Base-by-base conservation (phyloP, 192 early-diverging fungal species). In the Obelidium mucronatum region DNA sequence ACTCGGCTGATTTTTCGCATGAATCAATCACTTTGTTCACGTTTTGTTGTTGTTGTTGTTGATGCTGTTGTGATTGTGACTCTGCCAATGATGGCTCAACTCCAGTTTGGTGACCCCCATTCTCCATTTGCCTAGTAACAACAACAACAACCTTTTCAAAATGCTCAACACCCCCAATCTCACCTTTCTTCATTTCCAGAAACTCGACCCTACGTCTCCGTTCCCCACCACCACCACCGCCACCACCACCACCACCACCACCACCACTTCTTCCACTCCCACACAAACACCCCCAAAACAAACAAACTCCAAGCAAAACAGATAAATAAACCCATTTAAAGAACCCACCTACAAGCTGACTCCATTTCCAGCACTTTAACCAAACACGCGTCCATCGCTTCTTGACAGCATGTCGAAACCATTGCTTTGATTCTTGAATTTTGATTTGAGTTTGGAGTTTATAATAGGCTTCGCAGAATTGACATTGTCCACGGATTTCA, bases 381-480 rank as follows among this genome's bases (percentile, higher is more conserved):
- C 69, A 72, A 8, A 72, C 19, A 6, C 33, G 22, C 17, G 19
- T 42, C 30, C 40, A 8, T 5, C 24, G 42, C 22, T n/a, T 17
- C 37, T 31, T 54, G 54, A 8, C 8, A 22, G 0, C 0, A 60
- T 6, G 8, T 11, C 62, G 62, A 37, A 72, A 72, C 55, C 52
- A 72, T 19, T 36, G 52, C 17, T 72, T 55, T 11, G 17, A 6
- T 72, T 72, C 31, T 22, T 72, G 54, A 51, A 58, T n/a, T 1
- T 3, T 13, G 8, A 72, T 1, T 24, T 72, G 53, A 5, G 52
- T 35, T 30, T 72, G 34, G 35, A 74, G 36, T 40, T 74, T 63
- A 42, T 74, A 74, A 37, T 62, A 74, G 11, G 72, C 6, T 31
- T 42, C 33, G 33, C 72, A 74, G 44, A 74, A 74, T 51, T 62